Evolutionary conservation across 495 filamentous ascomycete genomes (phyloP).

Genomic region (Trichoderma gamsii): DNA sequence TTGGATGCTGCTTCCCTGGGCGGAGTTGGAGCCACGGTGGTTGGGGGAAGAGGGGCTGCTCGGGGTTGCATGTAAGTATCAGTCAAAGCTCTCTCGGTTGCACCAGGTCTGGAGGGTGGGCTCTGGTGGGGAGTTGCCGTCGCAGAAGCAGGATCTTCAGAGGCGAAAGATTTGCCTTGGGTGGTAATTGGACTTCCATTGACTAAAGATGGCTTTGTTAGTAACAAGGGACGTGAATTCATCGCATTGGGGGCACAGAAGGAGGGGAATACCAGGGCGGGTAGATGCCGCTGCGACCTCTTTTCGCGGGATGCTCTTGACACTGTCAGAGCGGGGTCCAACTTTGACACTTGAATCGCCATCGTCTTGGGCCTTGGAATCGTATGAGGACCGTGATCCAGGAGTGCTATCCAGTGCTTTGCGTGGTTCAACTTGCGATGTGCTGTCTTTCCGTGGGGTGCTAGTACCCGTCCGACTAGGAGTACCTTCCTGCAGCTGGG

Average conservation of each 20-base stretch:
- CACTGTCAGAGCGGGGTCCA: slow-evolving; percentile 18
- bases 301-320: slow-evolving; percentile 42
- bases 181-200: slow-evolving; percentile 36
- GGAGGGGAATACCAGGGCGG: background rate
- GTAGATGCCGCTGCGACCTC: slow-evolving; percentile 31
- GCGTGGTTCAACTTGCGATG: slow-evolving; percentile 24
- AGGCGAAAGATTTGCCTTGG: slow-evolving; percentile 14
- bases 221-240: background rate
- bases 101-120: slow-evolving; percentile 23
- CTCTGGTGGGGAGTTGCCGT: background rate
- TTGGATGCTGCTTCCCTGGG: slow-evolving; percentile 24
- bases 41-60: slow-evolving; percentile 55
- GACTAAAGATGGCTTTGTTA: slow-evolving; percentile 21
- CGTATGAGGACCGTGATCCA: slow-evolving; percentile 45
- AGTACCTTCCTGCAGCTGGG: slow-evolving; percentile 34
- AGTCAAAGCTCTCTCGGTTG: slow-evolving; percentile 40
- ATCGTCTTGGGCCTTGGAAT: slow-evolving; percentile 42
- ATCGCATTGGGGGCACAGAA: background rate
- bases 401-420: slow-evolving; percentile 34
- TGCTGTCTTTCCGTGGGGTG: slow-evolving; percentile 24
- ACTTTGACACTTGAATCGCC: slow-evolving; percentile 33
- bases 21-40: slow-evolving; percentile 31
- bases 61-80: slow-evolving; percentile 59
- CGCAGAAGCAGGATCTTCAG: slow-evolving; percentile 16
- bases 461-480: slow-evolving; percentile 16